phyloP scores from a whole-genome alignment of 2,329 filamentous ascomycete species.

The Helotiales sp. region DNA sequence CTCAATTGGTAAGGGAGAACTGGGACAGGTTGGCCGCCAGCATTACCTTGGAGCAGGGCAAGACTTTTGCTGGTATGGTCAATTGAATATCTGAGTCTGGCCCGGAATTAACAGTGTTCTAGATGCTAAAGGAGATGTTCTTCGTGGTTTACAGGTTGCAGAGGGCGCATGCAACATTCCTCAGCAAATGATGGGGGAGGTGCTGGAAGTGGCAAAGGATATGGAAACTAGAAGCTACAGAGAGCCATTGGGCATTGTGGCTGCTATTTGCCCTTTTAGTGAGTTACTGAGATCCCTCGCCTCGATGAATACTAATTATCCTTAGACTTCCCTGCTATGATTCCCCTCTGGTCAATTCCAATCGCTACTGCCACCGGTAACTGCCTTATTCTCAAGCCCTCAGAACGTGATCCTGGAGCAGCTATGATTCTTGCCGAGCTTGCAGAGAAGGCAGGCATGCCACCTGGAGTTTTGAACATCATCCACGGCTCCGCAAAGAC shows the following conservation, averaged over 20 bases:
- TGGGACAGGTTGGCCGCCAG: slow-evolving; percentile 84
- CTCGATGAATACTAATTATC: slow-evolving; percentile 23
- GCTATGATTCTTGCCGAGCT: slow-evolving; percentile 86
- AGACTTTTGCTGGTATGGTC: slow-evolving; percentile 68
- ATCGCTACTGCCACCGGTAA: slow-evolving; percentile 85
- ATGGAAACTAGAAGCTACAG: slow-evolving; percentile 87
- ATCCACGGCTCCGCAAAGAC: slow-evolving; percentile 81
- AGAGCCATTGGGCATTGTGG: slow-evolving; percentile 80
- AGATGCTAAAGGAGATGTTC: slow-evolving; percentile 81
- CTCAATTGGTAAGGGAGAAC: slow-evolving; percentile 78
- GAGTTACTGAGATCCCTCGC: slow-evolving; percentile 43
- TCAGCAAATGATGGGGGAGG: slow-evolving; percentile 80
- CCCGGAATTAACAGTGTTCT: slow-evolving; percentile 12
- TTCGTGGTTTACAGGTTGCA: slow-evolving; percentile 82
- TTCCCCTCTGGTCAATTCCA: slow-evolving; percentile 88
- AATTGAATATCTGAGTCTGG: not conserved
- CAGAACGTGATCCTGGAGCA: slow-evolving; percentile 82
- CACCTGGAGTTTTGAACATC: slow-evolving; percentile 80
- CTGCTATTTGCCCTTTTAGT: slow-evolving; percentile 89
- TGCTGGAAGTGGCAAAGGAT: slow-evolving; percentile 85
- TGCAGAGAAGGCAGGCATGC: slow-evolving; percentile 79
- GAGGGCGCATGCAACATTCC: slow-evolving; percentile 82
- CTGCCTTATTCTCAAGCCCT: slow-evolving; percentile 84
- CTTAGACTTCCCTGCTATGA: slow-evolving; percentile 87
- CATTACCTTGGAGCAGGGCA: slow-evolving; percentile 87